A percentile compares a stretch with the other conserved stretches of the same genome.
These are phyloP conservation scores for Nowakowskiella sp. DNA, from an alignment of 192 early-diverging fungal genomes.

Conservation along the genomic window DNA sequence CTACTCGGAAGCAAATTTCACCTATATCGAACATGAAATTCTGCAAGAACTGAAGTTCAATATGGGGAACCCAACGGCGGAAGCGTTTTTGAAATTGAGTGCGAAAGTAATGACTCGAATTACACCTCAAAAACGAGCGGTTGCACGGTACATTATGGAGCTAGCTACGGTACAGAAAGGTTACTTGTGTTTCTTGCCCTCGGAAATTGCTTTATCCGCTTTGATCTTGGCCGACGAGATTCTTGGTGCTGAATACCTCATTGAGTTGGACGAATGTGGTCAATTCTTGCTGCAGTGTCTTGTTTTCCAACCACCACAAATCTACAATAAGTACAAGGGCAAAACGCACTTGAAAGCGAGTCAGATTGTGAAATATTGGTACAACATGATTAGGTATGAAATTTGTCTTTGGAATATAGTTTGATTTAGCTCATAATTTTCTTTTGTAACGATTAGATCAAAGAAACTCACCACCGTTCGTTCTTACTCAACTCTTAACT, in stretches of 20 bases:
- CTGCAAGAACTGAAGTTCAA: constrained; percentile 37
- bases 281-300: neutral
- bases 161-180: constrained; percentile 30
- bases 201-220: constrained; percentile 29
- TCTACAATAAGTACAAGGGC: too few relatives aligned
- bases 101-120: constrained; percentile 2
- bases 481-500: too few relatives aligned
- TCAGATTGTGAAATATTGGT: too few relatives aligned
- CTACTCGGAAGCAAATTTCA: constrained; percentile 32
- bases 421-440: too few relatives aligned
- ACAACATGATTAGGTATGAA: too few relatives aligned
- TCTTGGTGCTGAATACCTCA: constrained; percentile 16
- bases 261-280: constrained; percentile 1
- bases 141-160: constrained; percentile 48
- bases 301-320: too few relatives aligned
- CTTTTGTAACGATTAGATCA: too few relatives aligned
- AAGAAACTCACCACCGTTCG: too few relatives aligned
- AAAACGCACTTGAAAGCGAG: too few relatives aligned
- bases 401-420: too few relatives aligned
- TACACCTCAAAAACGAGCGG: constrained; percentile 18
- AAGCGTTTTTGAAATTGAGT: constrained; percentile 37
- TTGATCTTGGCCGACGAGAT: constrained; percentile 24
- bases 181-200: constrained; percentile 33
- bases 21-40: constrained; percentile 39
- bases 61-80: constrained; percentile 35